A percentile compares a stretch with the other conserved stretches of the same genome.
Evolutionary conservation across 768 basidiomycete species (phyloP).

Genomic region (Leccinum uliginosum): DNA sequence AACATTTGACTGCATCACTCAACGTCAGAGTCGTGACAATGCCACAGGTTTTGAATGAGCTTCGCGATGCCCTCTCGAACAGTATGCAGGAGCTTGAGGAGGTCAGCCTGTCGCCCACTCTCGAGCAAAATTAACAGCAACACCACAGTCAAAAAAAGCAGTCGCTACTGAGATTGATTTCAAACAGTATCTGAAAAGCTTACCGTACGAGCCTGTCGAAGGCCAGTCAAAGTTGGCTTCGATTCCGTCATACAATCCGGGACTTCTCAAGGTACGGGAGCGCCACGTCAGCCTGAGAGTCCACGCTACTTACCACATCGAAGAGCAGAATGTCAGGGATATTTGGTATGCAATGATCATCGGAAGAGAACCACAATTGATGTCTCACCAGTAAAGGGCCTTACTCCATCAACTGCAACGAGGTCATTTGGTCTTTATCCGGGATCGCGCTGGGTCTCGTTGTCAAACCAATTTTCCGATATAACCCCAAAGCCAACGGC

Average conservation of each 20-base stretch:
- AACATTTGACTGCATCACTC: background rate
- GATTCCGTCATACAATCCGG: background rate
- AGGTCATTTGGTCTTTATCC: constrained; percentile 21
- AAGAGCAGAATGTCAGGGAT: constrained; percentile 2
- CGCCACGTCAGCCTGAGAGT: background rate
- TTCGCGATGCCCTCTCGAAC: constrained; percentile 16
- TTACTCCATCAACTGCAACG: constrained; percentile 9
- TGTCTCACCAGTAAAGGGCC: constrained; percentile 7
- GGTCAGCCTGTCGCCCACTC: background rate
- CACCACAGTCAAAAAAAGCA: constrained; percentile 11
- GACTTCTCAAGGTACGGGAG: constrained; percentile 16
- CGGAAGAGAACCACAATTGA: background rate
- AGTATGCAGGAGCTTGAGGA: constrained; percentile 21
- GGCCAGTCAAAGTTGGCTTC: constrained; percentile 12
- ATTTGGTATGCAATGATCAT: constrained; percentile 9
- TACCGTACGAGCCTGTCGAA: constrained; percentile 10
- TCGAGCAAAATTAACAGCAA: background rate
- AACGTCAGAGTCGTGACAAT: background rate
- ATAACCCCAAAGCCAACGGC: constrained; percentile 18
- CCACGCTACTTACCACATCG: background rate
- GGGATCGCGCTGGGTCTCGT: constrained; percentile 26
- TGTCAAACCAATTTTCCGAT: constrained; percentile 22
- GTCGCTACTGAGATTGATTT: constrained; percentile 16
- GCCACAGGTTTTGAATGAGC: constrained; percentile 16
- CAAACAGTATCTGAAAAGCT: constrained; percentile 1